Conservation (phyloP, 345 rosid genomes). For the Citrus inodora region DNA sequence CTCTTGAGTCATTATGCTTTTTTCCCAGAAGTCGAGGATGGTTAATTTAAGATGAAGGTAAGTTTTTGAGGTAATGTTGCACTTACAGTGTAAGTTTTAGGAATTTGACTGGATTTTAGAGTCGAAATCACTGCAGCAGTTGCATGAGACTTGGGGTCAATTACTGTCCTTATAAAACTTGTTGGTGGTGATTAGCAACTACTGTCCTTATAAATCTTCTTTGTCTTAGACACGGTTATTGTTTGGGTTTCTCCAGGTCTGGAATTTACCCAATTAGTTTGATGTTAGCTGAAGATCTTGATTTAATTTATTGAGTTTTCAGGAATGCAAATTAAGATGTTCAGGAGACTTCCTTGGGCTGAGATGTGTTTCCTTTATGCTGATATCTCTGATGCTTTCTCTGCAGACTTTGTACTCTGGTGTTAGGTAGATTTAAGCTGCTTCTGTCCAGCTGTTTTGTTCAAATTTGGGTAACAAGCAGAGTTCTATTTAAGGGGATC, state of each 20-base stretch:
- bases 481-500: slow-evolving; percentile 6
- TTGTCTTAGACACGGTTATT: background rate
- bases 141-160: slow-evolving; percentile 15
- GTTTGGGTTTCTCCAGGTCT: background rate
- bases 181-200: slow-evolving; percentile 7
- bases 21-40: background rate
- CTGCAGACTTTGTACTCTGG: background rate
- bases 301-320: background rate
- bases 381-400: background rate
- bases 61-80: background rate
- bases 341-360: slow-evolving; percentile 11
- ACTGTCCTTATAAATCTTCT: background rate
- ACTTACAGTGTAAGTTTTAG: background rate
- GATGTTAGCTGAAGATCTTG: background rate
- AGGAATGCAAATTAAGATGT: slow-evolving; percentile 2
- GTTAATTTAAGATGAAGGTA: slow-evolving; percentile 11
- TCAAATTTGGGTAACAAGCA: slow-evolving; percentile 7
- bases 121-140: background rate
- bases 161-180: background rate
- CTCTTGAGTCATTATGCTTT: background rate
- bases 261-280: slow-evolving; percentile 3
- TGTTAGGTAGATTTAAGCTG: background rate
- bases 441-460: background rate
- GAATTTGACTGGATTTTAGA: background rate
- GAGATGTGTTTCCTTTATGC: slow-evolving; percentile 7